Evolutionary conservation across 495 filamentous ascomycete genomes (phyloP).

Genomic region (Trichoderma asperelloides): DNA sequence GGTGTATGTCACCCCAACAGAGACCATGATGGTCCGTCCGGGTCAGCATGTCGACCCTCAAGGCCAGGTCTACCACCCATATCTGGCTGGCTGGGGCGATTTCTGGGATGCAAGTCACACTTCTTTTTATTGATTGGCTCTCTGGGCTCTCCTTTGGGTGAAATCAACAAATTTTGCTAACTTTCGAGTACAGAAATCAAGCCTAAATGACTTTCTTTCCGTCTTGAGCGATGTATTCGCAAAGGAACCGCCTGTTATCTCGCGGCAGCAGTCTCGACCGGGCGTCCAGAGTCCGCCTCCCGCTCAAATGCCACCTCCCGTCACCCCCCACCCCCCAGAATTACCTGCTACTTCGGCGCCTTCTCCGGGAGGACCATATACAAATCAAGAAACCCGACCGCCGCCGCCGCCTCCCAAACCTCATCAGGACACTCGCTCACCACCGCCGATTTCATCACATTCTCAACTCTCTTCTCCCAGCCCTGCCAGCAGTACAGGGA

Average conservation of each 20-base stretch:
- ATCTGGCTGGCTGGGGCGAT: slow-evolving; percentile 78
- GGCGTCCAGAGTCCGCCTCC: slow-evolving; percentile 27
- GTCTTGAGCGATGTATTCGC: slow-evolving; percentile 83
- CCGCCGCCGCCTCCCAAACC: slow-evolving; percentile 33
- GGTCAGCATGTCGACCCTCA: slow-evolving; percentile 95
- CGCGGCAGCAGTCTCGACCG: slow-evolving; percentile 52
- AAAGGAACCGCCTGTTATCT: slow-evolving; percentile 84
- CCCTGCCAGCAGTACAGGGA: slow-evolving; percentile 9
- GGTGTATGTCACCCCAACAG: slow-evolving; percentile 77
- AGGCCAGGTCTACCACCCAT: slow-evolving; percentile 91
- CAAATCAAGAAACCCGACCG: slow-evolving; percentile 19
- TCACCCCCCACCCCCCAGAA: slow-evolving; percentile 63
- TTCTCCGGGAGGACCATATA: slow-evolving; percentile 17
- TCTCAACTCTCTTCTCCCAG: slow-evolving; percentile 22
- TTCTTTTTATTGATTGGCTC: too few relatives aligned
- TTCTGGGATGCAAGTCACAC: slow-evolving; percentile 75
- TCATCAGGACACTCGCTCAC: slow-evolving; percentile 18
- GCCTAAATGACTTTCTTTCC: slow-evolving; percentile 67
- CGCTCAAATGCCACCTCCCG: slow-evolving; percentile 44
- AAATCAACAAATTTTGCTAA: not conserved
- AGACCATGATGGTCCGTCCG: slow-evolving; percentile 79
- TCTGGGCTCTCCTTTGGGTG: too few relatives aligned
- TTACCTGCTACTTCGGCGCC: slow-evolving; percentile 23
- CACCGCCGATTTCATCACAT: slow-evolving; percentile 33
- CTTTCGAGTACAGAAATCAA: slow-evolving; percentile 56